phyloP scores from a whole-genome alignment of 495 filamentous ascomycete genomes.

The Clohesyomyces aquaticus region DNA sequence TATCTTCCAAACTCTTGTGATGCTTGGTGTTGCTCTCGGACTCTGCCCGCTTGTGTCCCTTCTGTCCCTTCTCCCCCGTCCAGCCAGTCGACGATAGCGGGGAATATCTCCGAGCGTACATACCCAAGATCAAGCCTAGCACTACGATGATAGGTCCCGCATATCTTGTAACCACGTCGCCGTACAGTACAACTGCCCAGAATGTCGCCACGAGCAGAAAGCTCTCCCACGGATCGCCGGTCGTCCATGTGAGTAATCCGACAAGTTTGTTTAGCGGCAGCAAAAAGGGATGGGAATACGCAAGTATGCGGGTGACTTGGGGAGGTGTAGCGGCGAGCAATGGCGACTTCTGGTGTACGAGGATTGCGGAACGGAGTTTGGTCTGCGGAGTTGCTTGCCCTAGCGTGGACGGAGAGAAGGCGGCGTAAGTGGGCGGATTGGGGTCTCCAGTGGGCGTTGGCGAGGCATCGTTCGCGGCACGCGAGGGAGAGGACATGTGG shows the following conservation, averaged over 20 bases:
- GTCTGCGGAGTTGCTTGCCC: constrained; percentile 69
- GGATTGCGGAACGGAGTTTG: constrained; percentile 81
- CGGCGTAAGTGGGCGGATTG: constrained; percentile 74
- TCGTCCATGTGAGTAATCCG: constrained; percentile 90
- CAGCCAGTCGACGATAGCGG: constrained; percentile 84
- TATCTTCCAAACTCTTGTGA: constrained; percentile 89
- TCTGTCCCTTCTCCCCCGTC: constrained; percentile 63
- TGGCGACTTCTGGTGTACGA: constrained; percentile 96
- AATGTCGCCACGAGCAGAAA: constrained; percentile 84
- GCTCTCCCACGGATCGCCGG: constrained; percentile 91
- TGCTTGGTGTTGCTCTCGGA: constrained; percentile 72
- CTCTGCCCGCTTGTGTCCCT: constrained; percentile 53
- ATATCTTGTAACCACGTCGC: constrained; percentile 75
- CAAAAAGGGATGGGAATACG: constrained; percentile 92
- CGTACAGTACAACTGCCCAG: constrained; percentile 85
- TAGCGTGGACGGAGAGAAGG: constrained; percentile 83
- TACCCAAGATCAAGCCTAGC: constrained; percentile 76
- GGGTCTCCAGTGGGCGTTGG: constrained; percentile 48
- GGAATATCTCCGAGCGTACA: constrained; percentile 90
- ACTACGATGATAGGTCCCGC: constrained; percentile 85
- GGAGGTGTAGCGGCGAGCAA: constrained; percentile 91
- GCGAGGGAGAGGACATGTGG: constrained; percentile 46
- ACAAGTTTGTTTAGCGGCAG: constrained; percentile 79
- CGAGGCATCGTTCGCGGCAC: constrained; percentile 38
- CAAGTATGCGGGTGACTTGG: constrained; percentile 86